phyloP scores from a whole-genome alignment of 2,329 filamentous ascomycete genomes.

The Cordyceps fumosorosea region DNA sequence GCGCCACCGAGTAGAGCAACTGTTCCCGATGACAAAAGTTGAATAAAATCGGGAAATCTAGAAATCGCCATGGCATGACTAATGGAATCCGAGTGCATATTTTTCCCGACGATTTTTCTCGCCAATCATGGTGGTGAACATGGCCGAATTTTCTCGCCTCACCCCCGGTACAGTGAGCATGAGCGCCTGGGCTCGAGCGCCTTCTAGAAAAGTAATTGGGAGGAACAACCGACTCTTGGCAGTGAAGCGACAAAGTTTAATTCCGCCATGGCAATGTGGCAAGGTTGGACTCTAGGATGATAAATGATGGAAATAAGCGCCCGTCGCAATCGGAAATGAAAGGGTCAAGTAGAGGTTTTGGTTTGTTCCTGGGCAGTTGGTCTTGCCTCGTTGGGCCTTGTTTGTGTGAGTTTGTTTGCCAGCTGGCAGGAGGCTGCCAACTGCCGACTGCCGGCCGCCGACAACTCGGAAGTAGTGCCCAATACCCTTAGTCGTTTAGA shows the following conservation, averaged over 20 bases:
- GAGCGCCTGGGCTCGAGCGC: conserved; percentile 7
- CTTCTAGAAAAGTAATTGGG: conserved; percentile 11
- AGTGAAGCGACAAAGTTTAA: background rate
- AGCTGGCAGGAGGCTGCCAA: too few relatives aligned
- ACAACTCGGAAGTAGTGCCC: background rate
- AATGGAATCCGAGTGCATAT: background rate
- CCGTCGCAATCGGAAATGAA: background rate
- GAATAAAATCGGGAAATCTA: background rate
- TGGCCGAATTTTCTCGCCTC: background rate
- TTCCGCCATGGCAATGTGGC: background rate
- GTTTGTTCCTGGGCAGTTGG: background rate
- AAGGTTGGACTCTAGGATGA: background rate
- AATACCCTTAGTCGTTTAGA: too few relatives aligned
- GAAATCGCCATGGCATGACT: background rate
- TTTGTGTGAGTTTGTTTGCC: background rate
- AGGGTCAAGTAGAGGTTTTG: background rate
- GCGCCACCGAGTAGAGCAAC: background rate
- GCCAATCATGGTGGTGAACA: background rate
- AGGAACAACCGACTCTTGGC: background rate
- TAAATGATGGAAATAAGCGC: background rate
- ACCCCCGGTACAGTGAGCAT: background rate
- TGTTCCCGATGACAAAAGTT: background rate
- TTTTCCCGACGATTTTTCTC: background rate
- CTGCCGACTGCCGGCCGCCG: too few relatives aligned
- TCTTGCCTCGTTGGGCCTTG: background rate